Evolutionary conservation across 805 yeast genomes (phyloP), one percentile per base, ranked within the genome.

Genomic region (Blastobotrys muscicola): DNA sequence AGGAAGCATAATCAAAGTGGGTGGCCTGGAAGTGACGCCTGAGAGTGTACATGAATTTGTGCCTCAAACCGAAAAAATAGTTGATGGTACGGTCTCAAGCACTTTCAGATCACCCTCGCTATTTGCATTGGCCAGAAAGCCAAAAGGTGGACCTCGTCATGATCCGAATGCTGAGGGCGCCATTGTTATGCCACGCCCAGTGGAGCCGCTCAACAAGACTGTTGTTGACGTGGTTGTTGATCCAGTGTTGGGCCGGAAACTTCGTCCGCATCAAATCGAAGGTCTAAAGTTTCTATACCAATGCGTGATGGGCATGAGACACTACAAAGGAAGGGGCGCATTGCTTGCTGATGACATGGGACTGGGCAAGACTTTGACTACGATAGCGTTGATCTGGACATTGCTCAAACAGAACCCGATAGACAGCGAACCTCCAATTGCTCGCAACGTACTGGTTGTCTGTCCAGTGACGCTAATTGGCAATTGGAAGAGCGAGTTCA

Each of bases 261-360:
- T 92, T n/a, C 68, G 97, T 23, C 81, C 83, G 0, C 97, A 92
- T 63, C 98, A 92, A 59, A 62, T 74, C 10, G 89, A 82, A 50
- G 98, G 96, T 2, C 84, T 90, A 0, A 59, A 64, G 42, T 92
- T 92, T 55, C 64, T 92, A 52, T 85, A 85, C 57, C 82, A 83
- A 45, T 85, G 95, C 52, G 73, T 89, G 1, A 75, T 82, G 80
- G 94, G 94, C 0, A 63, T 73, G 41, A 65, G 73, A 20, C 71
- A 70, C 3, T 62, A 62, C 14, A 40, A 50, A 9, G 65, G 67
- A 2, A 74, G 75, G 36, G 97, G 98, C 0, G 89, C 90, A 2
- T 64, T 92, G 4, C 61, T 92, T 36, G 98, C 98, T 0, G 98
- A 92, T 61, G 97, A 90, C 54, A 92, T 92, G 98, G 98, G 98